A percentile compares a stretch with the other conserved stretches of the same genome.
These are phyloP conservation scores for Debaryomyces maramus DNA, from an alignment of 805 yeast species.

Conservation along the genomic window DNA sequence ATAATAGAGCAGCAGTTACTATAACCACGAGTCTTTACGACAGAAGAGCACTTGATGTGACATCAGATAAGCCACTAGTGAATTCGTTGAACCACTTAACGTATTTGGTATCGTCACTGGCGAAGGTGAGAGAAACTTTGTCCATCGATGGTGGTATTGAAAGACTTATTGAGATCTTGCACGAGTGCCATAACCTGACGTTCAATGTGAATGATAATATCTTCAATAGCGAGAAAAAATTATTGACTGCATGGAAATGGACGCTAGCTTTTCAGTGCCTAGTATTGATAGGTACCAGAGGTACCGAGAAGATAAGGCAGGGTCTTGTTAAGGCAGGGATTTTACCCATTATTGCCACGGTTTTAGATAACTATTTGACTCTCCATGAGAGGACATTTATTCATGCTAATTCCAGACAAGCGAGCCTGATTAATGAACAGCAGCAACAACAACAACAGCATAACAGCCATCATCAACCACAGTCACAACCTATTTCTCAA, in stretches of 20 bases:
- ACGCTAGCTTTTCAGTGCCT: constrained; percentile 90
- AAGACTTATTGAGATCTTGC: constrained; percentile 78
- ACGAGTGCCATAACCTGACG: constrained; percentile 62
- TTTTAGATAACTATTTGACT: constrained; percentile 78
- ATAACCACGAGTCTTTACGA: constrained; percentile 89
- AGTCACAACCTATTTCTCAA: not conserved
- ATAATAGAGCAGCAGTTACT: constrained; percentile 89
- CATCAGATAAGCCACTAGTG: constrained; percentile 85
- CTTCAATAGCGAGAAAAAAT: constrained; percentile 41
- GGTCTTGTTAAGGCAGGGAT: constrained; percentile 91
- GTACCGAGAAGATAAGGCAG: constrained; percentile 80
- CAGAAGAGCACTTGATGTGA: constrained; percentile 87
- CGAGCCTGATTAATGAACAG: constrained; percentile 1
- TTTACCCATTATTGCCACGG: constrained; percentile 86
- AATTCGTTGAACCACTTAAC: constrained; percentile 90
- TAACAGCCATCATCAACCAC: not conserved
- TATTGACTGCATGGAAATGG: constrained; percentile 95
- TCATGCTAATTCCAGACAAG: constrained; percentile 26
- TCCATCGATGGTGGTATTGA: constrained; percentile 91
- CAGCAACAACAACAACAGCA: constrained; percentile 5
- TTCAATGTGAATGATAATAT: constrained; percentile 30
- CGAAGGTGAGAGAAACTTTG: constrained; percentile 87
- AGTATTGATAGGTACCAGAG: constrained; percentile 88
- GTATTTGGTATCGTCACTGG: constrained; percentile 78
- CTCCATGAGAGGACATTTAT: constrained; percentile 40